phyloP scores from a whole-genome alignment of 106 monocot species.

The Vanilla planifolia region DNA sequence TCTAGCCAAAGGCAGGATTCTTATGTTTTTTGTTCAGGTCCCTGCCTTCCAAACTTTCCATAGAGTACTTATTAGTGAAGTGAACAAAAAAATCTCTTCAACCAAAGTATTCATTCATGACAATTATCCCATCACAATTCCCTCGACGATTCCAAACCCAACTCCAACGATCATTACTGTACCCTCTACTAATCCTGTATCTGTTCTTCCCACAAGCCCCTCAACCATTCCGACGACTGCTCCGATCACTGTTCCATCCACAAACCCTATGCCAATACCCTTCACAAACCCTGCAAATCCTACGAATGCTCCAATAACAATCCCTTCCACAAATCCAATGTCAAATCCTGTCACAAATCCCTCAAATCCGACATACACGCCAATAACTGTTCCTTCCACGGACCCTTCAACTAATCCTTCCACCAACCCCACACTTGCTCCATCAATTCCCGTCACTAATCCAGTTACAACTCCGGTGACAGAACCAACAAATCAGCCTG shows the following conservation, averaged over 20 bases:
- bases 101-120: slow-evolving; percentile 26
- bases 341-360: slow-evolving; percentile 31
- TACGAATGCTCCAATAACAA: slow-evolving; percentile 12
- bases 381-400: slow-evolving; percentile 15
- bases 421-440: slow-evolving; percentile 29
- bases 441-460: slow-evolving; percentile 5
- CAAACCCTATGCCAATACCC: slow-evolving; percentile 16
- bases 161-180: slow-evolving; percentile 33
- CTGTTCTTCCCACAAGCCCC: slow-evolving; percentile 25
- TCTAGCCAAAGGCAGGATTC: slow-evolving; percentile 15
- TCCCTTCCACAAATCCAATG: slow-evolving; percentile 16
- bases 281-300: slow-evolving; percentile 34
- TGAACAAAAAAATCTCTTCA: slow-evolving; percentile 4
- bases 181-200: slow-evolving; percentile 38
- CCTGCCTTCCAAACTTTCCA: slow-evolving; percentile 19
- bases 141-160: slow-evolving; percentile 25
- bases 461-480: slow-evolving; percentile 13
- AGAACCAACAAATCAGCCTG: too few relatives aligned
- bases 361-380: slow-evolving; percentile 13
- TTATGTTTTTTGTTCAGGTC: slow-evolving; percentile 10
- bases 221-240: slow-evolving; percentile 3
- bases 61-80: slow-evolving; percentile 29
- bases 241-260: slow-evolving; percentile 32
- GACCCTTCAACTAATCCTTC: neutral
- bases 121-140: slow-evolving; percentile 25